Evolutionary conservation across 139 green algal species (phyloP), one percentile per base, ranked within the genome.

Genomic region (Protoeuglena noctilucae): DNA sequence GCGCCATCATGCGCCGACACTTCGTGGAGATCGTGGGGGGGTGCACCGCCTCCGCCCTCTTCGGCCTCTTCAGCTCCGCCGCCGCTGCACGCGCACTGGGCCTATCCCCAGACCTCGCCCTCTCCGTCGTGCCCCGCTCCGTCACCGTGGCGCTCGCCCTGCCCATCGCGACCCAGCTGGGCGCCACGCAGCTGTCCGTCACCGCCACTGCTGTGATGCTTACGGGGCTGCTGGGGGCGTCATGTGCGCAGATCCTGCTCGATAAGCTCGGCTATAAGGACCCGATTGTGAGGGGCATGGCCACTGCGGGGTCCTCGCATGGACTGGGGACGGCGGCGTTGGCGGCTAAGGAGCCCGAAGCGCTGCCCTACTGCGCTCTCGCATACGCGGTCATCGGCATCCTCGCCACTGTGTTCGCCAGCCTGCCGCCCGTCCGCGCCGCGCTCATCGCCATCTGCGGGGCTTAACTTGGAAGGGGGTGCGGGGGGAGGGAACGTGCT

Each of bases 141-240:
- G 79, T 92, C 21, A 94, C 86, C 0, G 75, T 94, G 22, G 86
- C 86, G 0, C 67, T 94, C 47, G 86, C 86, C 2, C 66, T 94
- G 53, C 85, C 86, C 27, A 93, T 94, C 19, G 69, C 75, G 0
- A 46, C 53, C 3, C 56, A 71, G 54, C 67, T 89, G 22, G 72
- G 77, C 4, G 78, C 76, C 6, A 68, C 72, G 0, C 23, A 57
- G 51, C 56, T 74, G 54, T 79, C 60, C 40, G 78, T 95, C 61
- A 86, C 77, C 2, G 86, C 86, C 0, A 77, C 81, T 1, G 80
- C 68, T 1, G 83, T 95, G 29, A 70, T 87, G 27, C 65, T 93
- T 46, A 85, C 78, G 66, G 77, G 69, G 46, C 51, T 88, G 28
- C 53, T 86, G 45, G 85, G 83, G 7, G 77, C 77, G 39, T 85